Evolutionary conservation across 108 stramenopile species (phyloP).

Genomic region (Conticribra weissflogii): DNA sequence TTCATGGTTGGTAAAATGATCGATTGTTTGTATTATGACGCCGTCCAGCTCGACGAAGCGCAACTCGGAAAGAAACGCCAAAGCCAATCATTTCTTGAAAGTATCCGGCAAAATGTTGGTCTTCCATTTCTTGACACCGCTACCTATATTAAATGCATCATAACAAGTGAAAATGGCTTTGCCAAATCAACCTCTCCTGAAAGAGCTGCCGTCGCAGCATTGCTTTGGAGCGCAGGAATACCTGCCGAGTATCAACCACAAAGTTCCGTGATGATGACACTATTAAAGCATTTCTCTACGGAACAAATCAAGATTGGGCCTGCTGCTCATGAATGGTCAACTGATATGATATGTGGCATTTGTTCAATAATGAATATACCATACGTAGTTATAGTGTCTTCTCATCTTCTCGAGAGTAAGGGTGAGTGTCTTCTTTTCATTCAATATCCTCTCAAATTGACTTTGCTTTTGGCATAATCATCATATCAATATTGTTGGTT

Average conservation of each 20-base stretch:
- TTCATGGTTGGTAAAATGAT: conserved; percentile 69
- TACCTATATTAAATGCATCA: conserved; percentile 56
- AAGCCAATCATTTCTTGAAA: conserved; percentile 30
- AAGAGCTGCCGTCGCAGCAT: conserved; percentile 60
- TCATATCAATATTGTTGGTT: no score
- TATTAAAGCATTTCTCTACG: conserved; percentile 43
- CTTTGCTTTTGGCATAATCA: no score
- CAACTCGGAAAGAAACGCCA: conserved; percentile 22
- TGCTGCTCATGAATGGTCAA: conserved; percentile 54
- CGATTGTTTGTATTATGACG: conserved; percentile 64
- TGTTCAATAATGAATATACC: conserved; percentile 75
- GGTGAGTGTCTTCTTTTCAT: no score
- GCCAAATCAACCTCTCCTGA: conserved; percentile 57
- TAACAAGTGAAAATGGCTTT: conserved; percentile 65
- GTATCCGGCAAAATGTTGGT: conserved; percentile 62
- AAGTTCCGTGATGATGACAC: conserved; percentile 64
- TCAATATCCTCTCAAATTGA: no score
- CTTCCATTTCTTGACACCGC: conserved; percentile 52
- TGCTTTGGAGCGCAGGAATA: conserved; percentile 72
- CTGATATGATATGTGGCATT: conserved; percentile 70
- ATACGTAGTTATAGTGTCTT: conserved; percentile 76
- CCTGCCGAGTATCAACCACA: conserved; percentile 79
- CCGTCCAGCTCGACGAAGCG: conserved; percentile 18
- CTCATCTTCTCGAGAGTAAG: conserved; percentile 74
- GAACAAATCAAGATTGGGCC: conserved; percentile 11